These are phyloP conservation scores for Rhodotorula paludigena DNA, from an alignment of 768 basidiomycete genomes.

Conservation along the genomic window DNA sequence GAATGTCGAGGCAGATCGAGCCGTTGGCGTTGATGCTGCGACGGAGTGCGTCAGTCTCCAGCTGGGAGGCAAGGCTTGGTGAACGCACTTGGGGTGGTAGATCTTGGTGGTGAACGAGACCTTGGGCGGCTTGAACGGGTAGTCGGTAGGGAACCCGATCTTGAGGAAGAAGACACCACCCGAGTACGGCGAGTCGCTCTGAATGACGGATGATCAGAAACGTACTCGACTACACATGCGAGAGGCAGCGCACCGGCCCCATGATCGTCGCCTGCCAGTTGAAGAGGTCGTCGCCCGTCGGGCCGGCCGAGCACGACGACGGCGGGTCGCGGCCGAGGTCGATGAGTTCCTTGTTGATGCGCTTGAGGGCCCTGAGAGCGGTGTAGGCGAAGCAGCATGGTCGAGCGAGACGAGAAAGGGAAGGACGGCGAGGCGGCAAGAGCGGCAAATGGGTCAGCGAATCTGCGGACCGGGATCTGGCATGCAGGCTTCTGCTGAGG, in stretches of 20 bases:
- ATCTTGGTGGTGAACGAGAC: slow-evolving; percentile 99
- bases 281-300: slow-evolving; percentile 91
- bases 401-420: background rate
- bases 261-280: slow-evolving; percentile 90
- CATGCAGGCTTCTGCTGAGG: no score
- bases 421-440: no score
- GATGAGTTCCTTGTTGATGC: slow-evolving; percentile 99
- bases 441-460: no score
- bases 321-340: slow-evolving; percentile 99
- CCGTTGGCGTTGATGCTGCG: slow-evolving; percentile 92
- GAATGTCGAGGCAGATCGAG: slow-evolving; percentile 95
- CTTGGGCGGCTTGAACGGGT: slow-evolving; percentile 99
- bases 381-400: background rate
- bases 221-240: background rate
- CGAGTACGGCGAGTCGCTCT: slow-evolving; percentile 97
- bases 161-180: slow-evolving; percentile 99
- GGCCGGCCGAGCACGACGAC: slow-evolving; percentile 97
- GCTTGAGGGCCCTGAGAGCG: slow-evolving; percentile 89
- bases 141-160: slow-evolving; percentile 91
- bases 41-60: background rate
- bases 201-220: background rate
- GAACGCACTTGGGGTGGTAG: slow-evolving; percentile 78
- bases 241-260: slow-evolving; percentile 77
- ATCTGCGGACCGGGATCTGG: no score
- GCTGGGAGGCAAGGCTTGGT: fast-evolving